phyloP scores from a whole-genome alignment of 345 rosid species.

The Firmiana major region DNA sequence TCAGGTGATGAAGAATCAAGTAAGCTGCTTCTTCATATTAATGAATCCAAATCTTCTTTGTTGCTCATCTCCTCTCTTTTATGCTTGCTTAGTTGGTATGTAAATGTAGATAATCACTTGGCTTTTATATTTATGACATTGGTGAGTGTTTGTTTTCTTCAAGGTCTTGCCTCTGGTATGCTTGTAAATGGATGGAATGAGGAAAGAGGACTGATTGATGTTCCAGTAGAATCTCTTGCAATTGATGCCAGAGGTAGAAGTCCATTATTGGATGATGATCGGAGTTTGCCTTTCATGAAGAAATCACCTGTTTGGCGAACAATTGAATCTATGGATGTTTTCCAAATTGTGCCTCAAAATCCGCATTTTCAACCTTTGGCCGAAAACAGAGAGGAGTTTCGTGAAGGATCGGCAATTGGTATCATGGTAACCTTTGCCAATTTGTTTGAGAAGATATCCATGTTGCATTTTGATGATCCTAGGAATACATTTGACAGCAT shows the following conservation, averaged over 20 bases:
- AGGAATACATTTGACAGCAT: slow-evolving; percentile 36
- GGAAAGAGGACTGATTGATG: slow-evolving; percentile 26
- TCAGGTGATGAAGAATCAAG: slow-evolving; percentile 31
- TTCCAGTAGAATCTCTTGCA: slow-evolving; percentile 25
- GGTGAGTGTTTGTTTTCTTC: slow-evolving; percentile 9
- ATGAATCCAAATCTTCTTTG: background rate
- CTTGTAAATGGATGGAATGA: slow-evolving; percentile 25
- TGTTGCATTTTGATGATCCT: slow-evolving; percentile 34
- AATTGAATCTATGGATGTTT: slow-evolving; percentile 63
- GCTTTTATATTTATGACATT: slow-evolving; percentile 3
- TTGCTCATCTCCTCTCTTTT: background rate
- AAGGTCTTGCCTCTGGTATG: slow-evolving; percentile 23
- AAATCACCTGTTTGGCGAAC: slow-evolving; percentile 56
- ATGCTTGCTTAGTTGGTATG: background rate
- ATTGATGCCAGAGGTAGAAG: slow-evolving; percentile 13
- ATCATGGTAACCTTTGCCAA: slow-evolving; percentile 57
- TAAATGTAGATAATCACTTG: background rate
- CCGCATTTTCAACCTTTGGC: slow-evolving; percentile 70
- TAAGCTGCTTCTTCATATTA: slow-evolving; percentile 18
- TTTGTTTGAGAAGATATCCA: slow-evolving; percentile 51
- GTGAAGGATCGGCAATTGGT: slow-evolving; percentile 82
- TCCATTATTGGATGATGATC: slow-evolving; percentile 8
- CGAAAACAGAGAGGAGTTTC: slow-evolving; percentile 56
- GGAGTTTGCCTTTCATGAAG: slow-evolving; percentile 49
- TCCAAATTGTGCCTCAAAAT: slow-evolving; percentile 50